Percentiles rank a stretch among this genome's conserved stretches.
These are phyloP conservation scores for Syzygium grande DNA, from an alignment of 345 rosid species.

Conservation along the genomic window DNA sequence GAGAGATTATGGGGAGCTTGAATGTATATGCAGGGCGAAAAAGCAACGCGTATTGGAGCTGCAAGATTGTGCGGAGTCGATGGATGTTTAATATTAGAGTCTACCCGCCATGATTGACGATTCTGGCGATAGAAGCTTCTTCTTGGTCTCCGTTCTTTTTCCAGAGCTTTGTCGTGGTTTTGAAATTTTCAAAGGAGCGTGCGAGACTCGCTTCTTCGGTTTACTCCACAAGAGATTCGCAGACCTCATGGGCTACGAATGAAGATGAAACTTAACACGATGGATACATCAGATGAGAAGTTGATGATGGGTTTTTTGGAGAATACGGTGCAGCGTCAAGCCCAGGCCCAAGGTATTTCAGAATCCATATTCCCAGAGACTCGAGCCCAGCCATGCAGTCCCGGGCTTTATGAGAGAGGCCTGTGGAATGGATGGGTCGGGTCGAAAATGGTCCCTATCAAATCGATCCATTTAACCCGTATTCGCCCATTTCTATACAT, in stretches of 20 bases:
- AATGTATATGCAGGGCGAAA: neutral
- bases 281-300: neutral
- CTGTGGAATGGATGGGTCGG: too few relatives aligned
- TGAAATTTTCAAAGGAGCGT: neutral
- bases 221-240: neutral
- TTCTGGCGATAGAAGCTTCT: neutral
- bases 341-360: neutral
- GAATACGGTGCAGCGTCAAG: neutral
- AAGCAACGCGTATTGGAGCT: neutral
- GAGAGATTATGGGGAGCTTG: neutral
- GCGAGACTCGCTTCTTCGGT: neutral
- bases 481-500: too few relatives aligned
- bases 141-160: neutral
- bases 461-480: too few relatives aligned
- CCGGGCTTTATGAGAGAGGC: neutral
- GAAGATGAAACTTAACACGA: neutral
- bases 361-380: neutral
- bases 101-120: neutral
- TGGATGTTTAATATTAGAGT: neutral
- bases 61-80: neutral
- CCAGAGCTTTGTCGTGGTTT: neutral
- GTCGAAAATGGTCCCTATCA: too few relatives aligned
- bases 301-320: neutral
- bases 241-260: neutral
- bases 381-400: neutral